These are phyloP conservation scores for Violaceomyces palustris DNA, from an alignment of 1,284 basidiomycete species.

Conservation along the genomic window DNA sequence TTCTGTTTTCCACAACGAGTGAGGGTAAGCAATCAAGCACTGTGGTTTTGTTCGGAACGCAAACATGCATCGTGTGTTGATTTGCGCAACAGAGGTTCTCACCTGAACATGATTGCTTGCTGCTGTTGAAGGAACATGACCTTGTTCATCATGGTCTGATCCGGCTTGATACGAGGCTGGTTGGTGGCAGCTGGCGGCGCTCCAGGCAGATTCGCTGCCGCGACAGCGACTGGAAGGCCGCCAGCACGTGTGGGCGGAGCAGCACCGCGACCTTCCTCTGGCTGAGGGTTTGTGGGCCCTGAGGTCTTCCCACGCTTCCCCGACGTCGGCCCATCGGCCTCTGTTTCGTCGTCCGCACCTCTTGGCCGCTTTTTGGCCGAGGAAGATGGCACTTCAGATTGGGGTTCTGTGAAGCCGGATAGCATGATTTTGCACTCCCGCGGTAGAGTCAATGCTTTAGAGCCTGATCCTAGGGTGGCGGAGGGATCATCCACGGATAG, in stretches of 20 bases:
- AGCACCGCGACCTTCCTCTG: slow-evolving; percentile 1
- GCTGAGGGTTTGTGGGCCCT: slow-evolving; percentile 18
- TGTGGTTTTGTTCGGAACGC: background rate
- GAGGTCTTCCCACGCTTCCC: slow-evolving; percentile 22
- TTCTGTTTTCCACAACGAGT: slow-evolving; percentile 7
- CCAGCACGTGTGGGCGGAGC: background rate
- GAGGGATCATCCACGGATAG: background rate
- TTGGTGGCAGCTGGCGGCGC: background rate
- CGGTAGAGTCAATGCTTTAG: background rate
- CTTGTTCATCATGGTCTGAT: slow-evolving; percentile 23
- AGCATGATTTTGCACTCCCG: background rate
- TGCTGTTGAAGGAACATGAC: slow-evolving; percentile 36
- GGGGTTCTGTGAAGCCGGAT: background rate
- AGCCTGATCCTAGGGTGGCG: background rate
- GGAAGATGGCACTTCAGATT: no score
- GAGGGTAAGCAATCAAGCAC: background rate
- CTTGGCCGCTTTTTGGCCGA: slow-evolving; percentile 9
- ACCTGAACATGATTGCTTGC: slow-evolving; percentile 33
- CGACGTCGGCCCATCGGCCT: slow-evolving; percentile 1
- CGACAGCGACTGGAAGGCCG: background rate
- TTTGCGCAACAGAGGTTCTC: background rate
- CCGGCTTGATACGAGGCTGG: slow-evolving; percentile 17
- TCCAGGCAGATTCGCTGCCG: background rate
- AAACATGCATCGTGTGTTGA: background rate
- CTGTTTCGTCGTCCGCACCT: slow-evolving; percentile 5